Percentiles rank a stretch among this genome's conserved stretches.
Conservation (phyloP, 148 eudicot genomes). For the Nyssa sinensis region DNA sequence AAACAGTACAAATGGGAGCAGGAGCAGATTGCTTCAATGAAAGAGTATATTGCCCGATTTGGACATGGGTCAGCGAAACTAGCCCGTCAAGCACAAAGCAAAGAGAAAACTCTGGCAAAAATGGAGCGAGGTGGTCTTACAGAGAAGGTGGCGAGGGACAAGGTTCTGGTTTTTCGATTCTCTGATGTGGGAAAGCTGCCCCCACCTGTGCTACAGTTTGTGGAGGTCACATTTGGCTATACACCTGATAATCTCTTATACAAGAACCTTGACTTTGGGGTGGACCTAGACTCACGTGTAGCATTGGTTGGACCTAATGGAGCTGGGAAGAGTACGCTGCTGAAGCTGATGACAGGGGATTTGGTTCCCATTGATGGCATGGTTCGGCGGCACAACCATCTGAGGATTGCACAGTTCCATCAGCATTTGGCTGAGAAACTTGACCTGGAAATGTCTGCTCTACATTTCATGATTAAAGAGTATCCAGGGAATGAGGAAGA, state of each 20-base stretch:
- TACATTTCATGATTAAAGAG: constrained; percentile 73
- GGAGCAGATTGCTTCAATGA: constrained; percentile 91
- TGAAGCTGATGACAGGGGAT: constrained; percentile 97
- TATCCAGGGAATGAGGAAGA: constrained; percentile 93
- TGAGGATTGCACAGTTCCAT: constrained; percentile 87
- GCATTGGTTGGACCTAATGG: constrained; percentile 97
- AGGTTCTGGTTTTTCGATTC: constrained; percentile 69
- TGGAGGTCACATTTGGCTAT: constrained; percentile 86
- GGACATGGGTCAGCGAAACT: constrained; percentile 99
- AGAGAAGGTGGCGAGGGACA: constrained; percentile 73
- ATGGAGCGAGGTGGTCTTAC: constrained; percentile 99
- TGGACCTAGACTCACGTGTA: constrained; percentile 84
- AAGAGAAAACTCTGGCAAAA: constrained; percentile 93
- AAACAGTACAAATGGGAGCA: constrained; percentile 99
- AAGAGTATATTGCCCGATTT: constrained; percentile 96
- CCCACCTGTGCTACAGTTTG: constrained; percentile 93
- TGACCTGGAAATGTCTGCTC: constrained; percentile 74
- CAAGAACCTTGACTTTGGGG: constrained; percentile 86
- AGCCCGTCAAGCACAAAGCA: constrained; percentile 97
- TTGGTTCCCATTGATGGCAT: constrained; percentile 77
- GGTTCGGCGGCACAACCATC: constrained; percentile 88
- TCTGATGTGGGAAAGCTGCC: constrained; percentile 94
- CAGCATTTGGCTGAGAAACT: constrained; percentile 90
- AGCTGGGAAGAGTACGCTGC: constrained; percentile 94
- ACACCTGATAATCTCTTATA: constrained; percentile 81